Evolutionary conservation across 2,329 filamentous ascomycete species (phyloP), one percentile per base, ranked within the genome.

Genomic region (Epichloe elymi): DNA sequence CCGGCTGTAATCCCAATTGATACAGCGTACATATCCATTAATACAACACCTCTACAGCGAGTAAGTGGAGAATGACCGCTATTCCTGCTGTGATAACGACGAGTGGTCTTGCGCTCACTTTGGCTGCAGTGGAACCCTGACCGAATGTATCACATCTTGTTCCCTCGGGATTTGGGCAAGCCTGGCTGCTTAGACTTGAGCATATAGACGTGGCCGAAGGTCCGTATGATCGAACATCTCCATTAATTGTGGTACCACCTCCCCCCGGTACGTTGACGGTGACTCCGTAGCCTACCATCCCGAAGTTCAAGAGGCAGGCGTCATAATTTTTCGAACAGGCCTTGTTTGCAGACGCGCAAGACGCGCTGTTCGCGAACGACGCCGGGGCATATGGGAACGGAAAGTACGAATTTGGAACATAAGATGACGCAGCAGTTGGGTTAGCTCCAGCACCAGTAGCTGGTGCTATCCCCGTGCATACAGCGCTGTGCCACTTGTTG

Each of bases 381-480:
- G 74, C 79, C 45, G 70, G 65, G 48, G 80, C 71, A 58, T 77
- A 76, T 2, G 79, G 79, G 61, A 82, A 83, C 11, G 75, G 71
- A 61, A 81, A 83, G 63, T 75, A 81, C 26, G 67, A 57, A 60
- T 83, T 82, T 41, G 71, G 64, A 17, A 82, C 76, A 59, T 72
- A 79, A 36, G 76, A 77, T 19, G 68, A 67, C 2, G 65, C 59
- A 19, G 65, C 63, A 3, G 70, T 68, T 12, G 67, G 65, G 56
- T 33, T 62, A 30, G 56, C 60, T 12, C 64, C 64, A 10, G 67
- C 61, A 2, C 70, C 67, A 7, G 65, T 64, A 15, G 63, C 60
- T 2, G 74, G 72, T n/a, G 74, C 75, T 33, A 70, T 71, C 46
- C 76, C 76, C n/a, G 76, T 80, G 58, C 76, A 80, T 19, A 78